phyloP scores from a whole-genome alignment of 2,329 filamentous ascomycete species.

The Curvularia hawaiiensis region DNA sequence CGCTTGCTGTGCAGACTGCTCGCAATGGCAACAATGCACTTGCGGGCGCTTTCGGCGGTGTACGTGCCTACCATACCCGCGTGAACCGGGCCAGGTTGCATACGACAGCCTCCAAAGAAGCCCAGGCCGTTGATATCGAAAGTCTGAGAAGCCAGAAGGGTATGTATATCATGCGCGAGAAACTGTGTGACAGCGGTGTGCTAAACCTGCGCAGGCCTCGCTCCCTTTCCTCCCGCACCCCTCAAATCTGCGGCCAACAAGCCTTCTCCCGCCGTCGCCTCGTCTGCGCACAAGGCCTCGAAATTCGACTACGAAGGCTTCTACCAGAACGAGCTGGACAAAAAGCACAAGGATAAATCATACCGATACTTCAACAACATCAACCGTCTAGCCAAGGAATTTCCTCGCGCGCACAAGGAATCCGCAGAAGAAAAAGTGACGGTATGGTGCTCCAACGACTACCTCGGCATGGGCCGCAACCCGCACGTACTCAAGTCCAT shows the following conservation, averaged over 20 bases:
- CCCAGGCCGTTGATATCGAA: constrained; percentile 71
- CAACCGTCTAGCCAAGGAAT: constrained; percentile 95
- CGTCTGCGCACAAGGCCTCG: constrained; percentile 54
- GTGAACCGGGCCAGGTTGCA: constrained; percentile 76
- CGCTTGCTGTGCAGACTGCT: constrained; percentile 79
- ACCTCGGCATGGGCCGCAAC: constrained; percentile 97
- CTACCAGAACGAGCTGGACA: constrained; percentile 86
- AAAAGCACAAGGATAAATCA: constrained; percentile 99
- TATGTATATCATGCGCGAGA: constrained; percentile 28
- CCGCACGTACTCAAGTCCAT: constrained; percentile 83
- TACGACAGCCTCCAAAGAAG: constrained; percentile 77
- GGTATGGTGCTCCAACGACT: constrained; percentile 99
- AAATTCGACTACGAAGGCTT: constrained; percentile 93
- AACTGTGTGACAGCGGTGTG: constrained; percentile 5
- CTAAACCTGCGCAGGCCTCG: constrained; percentile 29
- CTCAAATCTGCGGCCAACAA: constrained; percentile 32
- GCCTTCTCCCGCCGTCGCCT: constrained; percentile 46
- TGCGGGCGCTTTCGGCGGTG: constrained; percentile 56
- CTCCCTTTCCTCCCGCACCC: constrained; percentile 38
- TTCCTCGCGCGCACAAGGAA: constrained; percentile 91
- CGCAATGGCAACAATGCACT: constrained; percentile 54
- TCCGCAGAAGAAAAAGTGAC: constrained; percentile 84
- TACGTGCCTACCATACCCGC: constrained; percentile 55
- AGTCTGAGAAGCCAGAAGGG: constrained; percentile 47
- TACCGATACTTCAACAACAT: constrained; percentile 99